phyloP scores from a whole-genome alignment of 129 eudicot genomes.

The Helianthus annuus region DNA sequence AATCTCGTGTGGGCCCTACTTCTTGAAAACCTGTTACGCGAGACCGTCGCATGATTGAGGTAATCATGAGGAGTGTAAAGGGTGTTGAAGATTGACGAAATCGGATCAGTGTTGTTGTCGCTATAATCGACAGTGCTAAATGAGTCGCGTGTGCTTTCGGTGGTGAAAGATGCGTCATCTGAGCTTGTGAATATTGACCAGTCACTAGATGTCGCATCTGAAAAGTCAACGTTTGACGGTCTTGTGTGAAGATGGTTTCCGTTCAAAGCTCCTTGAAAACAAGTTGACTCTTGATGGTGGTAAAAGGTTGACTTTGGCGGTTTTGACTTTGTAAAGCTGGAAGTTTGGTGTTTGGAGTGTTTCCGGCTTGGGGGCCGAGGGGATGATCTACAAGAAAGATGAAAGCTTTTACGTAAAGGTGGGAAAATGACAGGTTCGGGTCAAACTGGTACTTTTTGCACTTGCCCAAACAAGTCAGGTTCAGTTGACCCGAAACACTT shows the following conservation, averaged over 20 bases:
- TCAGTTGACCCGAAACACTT: conserved; percentile 18
- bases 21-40: conserved; percentile 54
- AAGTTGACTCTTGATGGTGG: conserved; percentile 36
- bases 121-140: conserved; percentile 70
- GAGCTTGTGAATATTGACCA: conserved; percentile 93
- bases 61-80: conserved; percentile 42
- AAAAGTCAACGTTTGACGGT: conserved; percentile 49
- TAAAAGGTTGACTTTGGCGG: conserved; percentile 41
- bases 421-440: conserved; percentile 1
- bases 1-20: conserved; percentile 53
- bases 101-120: conserved; percentile 54
- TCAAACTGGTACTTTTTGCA: not conserved
- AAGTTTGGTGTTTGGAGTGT: conserved; percentile 38
- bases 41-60: conserved; percentile 46
- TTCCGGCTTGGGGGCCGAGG: conserved; percentile 59
- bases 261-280: conserved; percentile 28
- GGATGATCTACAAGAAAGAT: conserved; percentile 50
- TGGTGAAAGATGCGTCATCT: conserved; percentile 91
- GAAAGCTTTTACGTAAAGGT: not conserved
- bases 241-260: conserved; percentile 32
- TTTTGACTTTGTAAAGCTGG: conserved; percentile 42
- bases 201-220: conserved; percentile 79
- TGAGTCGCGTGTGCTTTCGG: conserved; percentile 95
- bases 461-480: not conserved
- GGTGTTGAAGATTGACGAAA: conserved; percentile 61